Conservation (phyloP, 257 asterid genomes). For the Dorcoceras hygrometricum region DNA sequence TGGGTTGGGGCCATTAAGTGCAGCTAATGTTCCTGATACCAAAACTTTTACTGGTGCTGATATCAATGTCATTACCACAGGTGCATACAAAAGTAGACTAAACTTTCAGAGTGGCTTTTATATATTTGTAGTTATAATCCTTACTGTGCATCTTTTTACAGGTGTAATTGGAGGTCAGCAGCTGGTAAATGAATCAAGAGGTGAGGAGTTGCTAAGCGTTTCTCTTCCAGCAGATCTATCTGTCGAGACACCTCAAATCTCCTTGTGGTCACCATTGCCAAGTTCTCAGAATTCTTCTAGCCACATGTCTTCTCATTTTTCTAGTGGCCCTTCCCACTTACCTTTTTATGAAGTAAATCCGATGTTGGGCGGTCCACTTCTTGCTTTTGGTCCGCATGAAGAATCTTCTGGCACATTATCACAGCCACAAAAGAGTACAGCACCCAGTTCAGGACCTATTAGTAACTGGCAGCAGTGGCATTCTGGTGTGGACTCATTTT, state of each 20-base stretch:
- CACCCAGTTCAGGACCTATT: constrained; percentile 62
- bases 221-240: constrained; percentile 99
- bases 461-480: constrained; percentile 87
- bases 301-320: constrained; percentile 82
- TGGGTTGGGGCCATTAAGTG: constrained; percentile 32
- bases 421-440: constrained; percentile 55
- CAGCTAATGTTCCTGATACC: constrained; percentile 42
- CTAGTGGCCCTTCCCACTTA: constrained; percentile 79
- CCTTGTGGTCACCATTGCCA: constrained; percentile 84
- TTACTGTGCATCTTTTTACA: constrained; percentile 29
- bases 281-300: constrained; percentile 74
- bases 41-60: constrained; percentile 44
- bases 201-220: constrained; percentile 71
- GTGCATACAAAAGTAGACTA: constrained; percentile 28
- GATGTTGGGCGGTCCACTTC: constrained; percentile 80
- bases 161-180: constrained; percentile 55
- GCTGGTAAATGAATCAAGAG: constrained; percentile 52
- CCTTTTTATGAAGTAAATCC: constrained; percentile 95
- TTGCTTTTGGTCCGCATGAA: constrained; percentile 73
- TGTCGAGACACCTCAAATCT: constrained; percentile 83
- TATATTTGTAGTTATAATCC: constrained; percentile 13
- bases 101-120: constrained; percentile 11
- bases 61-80: constrained; percentile 44
- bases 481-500: constrained; percentile 82
- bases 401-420: constrained; percentile 65